Evolutionary conservation across 2,329 filamentous ascomycete genomes (phyloP).

Genomic region (Didymellaceae sp.): DNA sequence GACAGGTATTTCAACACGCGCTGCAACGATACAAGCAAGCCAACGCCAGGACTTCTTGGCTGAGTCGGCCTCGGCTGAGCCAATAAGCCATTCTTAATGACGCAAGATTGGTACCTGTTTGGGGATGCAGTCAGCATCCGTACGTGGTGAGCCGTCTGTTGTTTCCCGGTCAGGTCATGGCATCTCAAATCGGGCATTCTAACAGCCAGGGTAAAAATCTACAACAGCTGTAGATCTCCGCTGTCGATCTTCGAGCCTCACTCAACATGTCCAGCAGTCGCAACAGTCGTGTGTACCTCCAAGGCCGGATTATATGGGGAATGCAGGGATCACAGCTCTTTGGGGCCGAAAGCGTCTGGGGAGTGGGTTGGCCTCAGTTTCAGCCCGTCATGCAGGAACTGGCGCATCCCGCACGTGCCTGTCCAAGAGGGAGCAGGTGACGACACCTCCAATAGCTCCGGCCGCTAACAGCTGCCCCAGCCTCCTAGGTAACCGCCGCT

Average conservation of each 20-base stretch:
- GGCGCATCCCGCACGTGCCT: slow-evolving; percentile 8
- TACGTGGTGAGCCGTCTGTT: too few relatives aligned
- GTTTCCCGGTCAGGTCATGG: too few relatives aligned
- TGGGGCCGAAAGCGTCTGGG: slow-evolving; percentile 14
- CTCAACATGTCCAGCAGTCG: background rate
- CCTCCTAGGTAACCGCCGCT: slow-evolving; percentile 19
- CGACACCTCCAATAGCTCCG: slow-evolving; percentile 13
- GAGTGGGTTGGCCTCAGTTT: slow-evolving; percentile 5
- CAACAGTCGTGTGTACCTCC: background rate
- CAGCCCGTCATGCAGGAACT: slow-evolving; percentile 13
- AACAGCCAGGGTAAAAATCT: too few relatives aligned
- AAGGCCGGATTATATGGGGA: slow-evolving; percentile 3
- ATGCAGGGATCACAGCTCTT: slow-evolving; percentile 10
- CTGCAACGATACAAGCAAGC: background rate
- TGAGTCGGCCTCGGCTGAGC: background rate
- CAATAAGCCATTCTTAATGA: background rate
- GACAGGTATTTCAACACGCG: too few relatives aligned
- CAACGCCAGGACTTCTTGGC: slow-evolving; percentile 1
- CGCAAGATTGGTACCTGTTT: background rate
- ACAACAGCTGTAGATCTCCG: too few relatives aligned
- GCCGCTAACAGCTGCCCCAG: slow-evolving; percentile 20
- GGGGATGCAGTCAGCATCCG: too few relatives aligned
- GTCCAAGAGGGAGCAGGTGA: slow-evolving; percentile 2
- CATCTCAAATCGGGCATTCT: background rate
- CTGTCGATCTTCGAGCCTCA: background rate